Base-by-base conservation (phyloP, 1,139 yeast species). In the Geotrichum candidum region DNA sequence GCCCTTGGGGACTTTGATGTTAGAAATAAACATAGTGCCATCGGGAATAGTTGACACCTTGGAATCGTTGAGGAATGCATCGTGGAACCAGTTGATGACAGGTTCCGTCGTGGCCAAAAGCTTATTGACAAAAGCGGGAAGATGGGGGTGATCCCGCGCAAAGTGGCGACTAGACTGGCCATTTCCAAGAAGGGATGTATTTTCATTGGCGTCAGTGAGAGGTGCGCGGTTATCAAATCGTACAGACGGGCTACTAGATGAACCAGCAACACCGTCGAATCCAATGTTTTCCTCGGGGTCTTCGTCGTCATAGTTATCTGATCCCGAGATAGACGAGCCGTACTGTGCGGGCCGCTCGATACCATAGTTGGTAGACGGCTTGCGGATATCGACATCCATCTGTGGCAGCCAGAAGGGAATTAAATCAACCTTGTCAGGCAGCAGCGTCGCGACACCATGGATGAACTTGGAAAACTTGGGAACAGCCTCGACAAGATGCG, bases 371-470 rank as follows among this genome's bases (percentile, higher is more conserved):
- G 83, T 77, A 65, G 86, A 84, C 45, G 97, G 97, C 74, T 94
- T 94, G 73, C 96, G 86, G 68, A 94, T 94, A 73, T 94, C 99
- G 59, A 87, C 87, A 68, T 85, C 90, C 99, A 94, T 94, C 77
- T 94, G 99, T n/a, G 98, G 97, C 68, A 87, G 80, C 99, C 99
- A 94, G 77, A 90, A 94, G 60, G 99, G 99, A 70, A 94, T 86
- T 67, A 90, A 82, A 61, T 85, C 82, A 54, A 90, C 91, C 74
- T 81, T 83, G 53, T 90, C 95, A 13, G 96, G 94, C 68, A 94
- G 77, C 69, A 94, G 79, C 33, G 94, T 82, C 11, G 99, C 96
- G 64, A 91, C 87, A 69, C 99, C 99, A 71, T 94, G 99, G 68
- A 94, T 92, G 71, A 94, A 94, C 76, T 94, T 94, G 64, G 98